Conservation (phyloP, 306 rosid genomes). For the Quillaja saponaria region DNA sequence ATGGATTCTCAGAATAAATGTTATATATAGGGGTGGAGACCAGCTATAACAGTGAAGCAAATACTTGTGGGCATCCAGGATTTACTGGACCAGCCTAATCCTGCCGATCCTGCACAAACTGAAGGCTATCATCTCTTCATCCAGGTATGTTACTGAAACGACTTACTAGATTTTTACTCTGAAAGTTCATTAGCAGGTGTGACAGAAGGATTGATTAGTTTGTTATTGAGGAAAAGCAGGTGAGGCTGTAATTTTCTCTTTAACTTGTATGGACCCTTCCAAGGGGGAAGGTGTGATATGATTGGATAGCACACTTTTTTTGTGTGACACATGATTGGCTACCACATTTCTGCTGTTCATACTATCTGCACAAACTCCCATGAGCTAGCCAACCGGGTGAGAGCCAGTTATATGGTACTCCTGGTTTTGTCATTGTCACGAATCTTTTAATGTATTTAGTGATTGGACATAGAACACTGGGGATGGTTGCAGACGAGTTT, state of each 20-base stretch:
- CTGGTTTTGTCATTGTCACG: neutral
- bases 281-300: no score
- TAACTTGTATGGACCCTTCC: no score
- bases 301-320: no score
- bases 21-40: slow-evolving; percentile 87
- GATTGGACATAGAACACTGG: slow-evolving; percentile 18
- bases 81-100: slow-evolving; percentile 90
- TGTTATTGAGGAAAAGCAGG: slow-evolving; percentile 1
- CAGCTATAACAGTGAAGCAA: slow-evolving; percentile 95
- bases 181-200: no score
- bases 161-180: no score
- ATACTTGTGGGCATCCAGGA: slow-evolving; percentile 97
- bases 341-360: slow-evolving; percentile 14
- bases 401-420: neutral
- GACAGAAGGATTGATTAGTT: slow-evolving; percentile 1
- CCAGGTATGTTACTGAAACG: no score
- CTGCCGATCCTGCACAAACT: slow-evolving; percentile 96
- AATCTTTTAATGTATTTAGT: neutral
- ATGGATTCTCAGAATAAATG: neutral
- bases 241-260: neutral
- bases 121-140: slow-evolving; percentile 97
- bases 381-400: neutral
- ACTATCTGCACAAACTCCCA: neutral
- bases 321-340: no score
- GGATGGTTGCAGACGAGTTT: slow-evolving; percentile 11